Percentiles rank a stretch among this genome's conserved stretches.
phyloP scores from a whole-genome alignment of 2,329 filamentous ascomycete genomes.

The Orbilia ellipsospora region DNA sequence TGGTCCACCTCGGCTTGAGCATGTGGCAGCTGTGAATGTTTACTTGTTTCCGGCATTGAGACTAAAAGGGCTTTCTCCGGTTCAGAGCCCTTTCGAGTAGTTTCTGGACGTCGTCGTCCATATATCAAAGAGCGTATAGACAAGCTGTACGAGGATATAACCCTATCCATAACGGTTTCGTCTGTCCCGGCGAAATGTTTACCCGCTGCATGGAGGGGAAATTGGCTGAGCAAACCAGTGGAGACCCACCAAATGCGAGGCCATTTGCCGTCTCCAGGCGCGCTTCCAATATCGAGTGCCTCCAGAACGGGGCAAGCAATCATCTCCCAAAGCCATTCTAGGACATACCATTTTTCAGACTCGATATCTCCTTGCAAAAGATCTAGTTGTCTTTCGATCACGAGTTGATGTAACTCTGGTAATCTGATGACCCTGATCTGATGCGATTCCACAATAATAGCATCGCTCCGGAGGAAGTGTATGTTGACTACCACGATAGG shows the following conservation, averaged over 20 bases:
- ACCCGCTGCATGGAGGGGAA: constrained; percentile 62
- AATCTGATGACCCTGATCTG: too few species aligned
- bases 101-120: constrained; percentile 48
- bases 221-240: constrained; percentile 59
- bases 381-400: constrained; percentile 7
- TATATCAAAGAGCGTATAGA: constrained; percentile 61
- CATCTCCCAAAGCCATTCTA: constrained; percentile 61
- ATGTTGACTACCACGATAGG: too few species aligned
- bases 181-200: constrained; percentile 56
- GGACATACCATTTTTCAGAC: constrained; percentile 31
- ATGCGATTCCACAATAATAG: too few species aligned
- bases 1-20: constrained; percentile 4
- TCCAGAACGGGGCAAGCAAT: constrained; percentile 59
- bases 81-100: background rate
- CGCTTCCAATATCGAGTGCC: constrained; percentile 56
- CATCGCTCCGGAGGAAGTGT: too few species aligned
- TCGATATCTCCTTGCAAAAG: constrained; percentile 4
- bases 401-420: constrained; percentile 23
- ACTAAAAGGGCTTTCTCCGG: constrained; percentile 59
- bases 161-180: constrained; percentile 61
- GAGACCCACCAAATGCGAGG: constrained; percentile 62
- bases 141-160: constrained; percentile 63
- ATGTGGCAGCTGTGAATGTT: background rate
- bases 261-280: constrained; percentile 38
- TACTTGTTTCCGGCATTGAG: constrained; percentile 60